Base-by-base conservation (phyloP, 768 basidiomycete species). In the Mycena leptocephala region DNA sequence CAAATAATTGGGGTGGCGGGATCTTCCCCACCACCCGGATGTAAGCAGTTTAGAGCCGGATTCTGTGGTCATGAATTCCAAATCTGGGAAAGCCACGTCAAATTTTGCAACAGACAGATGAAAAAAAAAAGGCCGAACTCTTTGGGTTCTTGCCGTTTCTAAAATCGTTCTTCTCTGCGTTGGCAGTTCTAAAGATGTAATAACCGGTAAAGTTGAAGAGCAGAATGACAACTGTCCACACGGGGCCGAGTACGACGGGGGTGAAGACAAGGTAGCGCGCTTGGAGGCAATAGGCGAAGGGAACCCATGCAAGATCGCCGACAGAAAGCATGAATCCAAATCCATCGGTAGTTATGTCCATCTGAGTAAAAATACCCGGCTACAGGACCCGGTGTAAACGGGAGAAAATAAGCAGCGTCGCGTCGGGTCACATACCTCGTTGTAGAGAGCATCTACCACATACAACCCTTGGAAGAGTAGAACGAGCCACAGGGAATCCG, bases 251-350 rank as follows among this genome's bases (percentile, higher is more conserved):
- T 76, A 96, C 93, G 39, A 95, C 88, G 20, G 92, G 97, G 70
- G 91, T 90, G 88, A 96, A 97, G n/a, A 94, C 98, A 75, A 99
- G 93, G 85, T 95, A 99, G 64, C 97, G 94, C 1, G 97, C 96
- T 86, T 99, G 97, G 18, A 99, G 92, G 35, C 93, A 93, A 86
- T 99, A 99, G 20, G 93, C 93, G 85, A 99, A 98, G 14, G 98
- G 98, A 14, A 99, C 96, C 95, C 96, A 99, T 24, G 93, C 85
- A 33, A 99, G 91, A 81, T 99, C 97, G 51, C 98, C 98, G 59
- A 98, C 91, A 6, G 96, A 86, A 33, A 99, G 94, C 98, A 99
- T 99, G 90, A 97, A 99, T 9, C 98, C 98, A 81, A 99, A 99
- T 14, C 98, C 98, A 80, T 99, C 98, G 14, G 95, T 95, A 4